Conservation (phyloP, 768 basidiomycete species). For the Mycena polygramma region DNA sequence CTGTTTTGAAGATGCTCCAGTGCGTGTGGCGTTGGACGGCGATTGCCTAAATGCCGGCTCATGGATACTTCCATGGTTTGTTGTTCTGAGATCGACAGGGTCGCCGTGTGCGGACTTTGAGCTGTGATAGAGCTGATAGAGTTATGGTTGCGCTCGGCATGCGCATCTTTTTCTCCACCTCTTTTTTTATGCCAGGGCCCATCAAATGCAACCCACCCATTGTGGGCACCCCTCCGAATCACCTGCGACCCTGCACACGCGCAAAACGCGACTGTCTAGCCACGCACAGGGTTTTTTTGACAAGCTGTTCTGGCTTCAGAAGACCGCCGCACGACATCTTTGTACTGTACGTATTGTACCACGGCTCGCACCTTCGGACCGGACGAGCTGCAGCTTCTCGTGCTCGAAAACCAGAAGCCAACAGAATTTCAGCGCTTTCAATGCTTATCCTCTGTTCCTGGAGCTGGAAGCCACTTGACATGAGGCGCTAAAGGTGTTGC, state of each 20-base stretch:
- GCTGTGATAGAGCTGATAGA: slow-evolving; percentile 10
- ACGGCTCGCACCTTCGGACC: slow-evolving; percentile 16
- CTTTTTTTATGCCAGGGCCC: slow-evolving; percentile 15
- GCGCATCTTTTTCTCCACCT: neutral
- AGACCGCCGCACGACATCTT: neutral
- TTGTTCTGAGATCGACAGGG: slow-evolving; percentile 21
- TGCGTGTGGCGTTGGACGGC: neutral
- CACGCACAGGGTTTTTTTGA: neutral
- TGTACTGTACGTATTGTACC: slow-evolving; percentile 10
- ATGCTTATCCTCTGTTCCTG: slow-evolving; percentile 29
- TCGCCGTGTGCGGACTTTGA: slow-evolving; percentile 19
- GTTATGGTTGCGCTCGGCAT: neutral
- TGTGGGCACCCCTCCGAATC: neutral
- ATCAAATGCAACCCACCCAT: slow-evolving; percentile 21
- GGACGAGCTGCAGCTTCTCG: slow-evolving; percentile 26
- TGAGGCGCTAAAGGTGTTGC: slow-evolving; percentile 24
- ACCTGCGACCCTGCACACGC: slow-evolving; percentile 30
- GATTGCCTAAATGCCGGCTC: slow-evolving; percentile 4
- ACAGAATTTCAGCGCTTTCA: neutral
- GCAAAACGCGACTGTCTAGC: neutral
- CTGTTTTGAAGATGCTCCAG: neutral
- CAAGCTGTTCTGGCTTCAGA: neutral
- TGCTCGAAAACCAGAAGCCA: slow-evolving; percentile 13
- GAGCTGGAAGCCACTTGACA: slow-evolving; percentile 15
- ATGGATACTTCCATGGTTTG: slow-evolving; percentile 10